Evolutionary conservation across 768 basidiomycete genomes (phyloP).

Genomic region (Suillus spraguei): DNA sequence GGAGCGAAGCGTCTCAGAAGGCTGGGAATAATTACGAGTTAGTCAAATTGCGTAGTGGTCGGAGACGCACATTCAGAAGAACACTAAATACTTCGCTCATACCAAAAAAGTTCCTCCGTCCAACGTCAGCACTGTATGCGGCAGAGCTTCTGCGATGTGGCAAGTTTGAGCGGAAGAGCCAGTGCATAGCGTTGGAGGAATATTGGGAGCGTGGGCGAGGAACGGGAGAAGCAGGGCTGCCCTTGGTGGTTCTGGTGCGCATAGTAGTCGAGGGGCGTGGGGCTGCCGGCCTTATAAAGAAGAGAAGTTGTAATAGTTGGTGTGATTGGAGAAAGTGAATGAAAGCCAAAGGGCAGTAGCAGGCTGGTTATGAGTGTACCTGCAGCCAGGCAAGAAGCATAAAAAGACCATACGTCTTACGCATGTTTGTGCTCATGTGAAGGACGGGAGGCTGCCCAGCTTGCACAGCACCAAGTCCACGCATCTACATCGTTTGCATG

Average conservation of each 20-base stretch:
- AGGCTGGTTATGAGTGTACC: slow-evolving; percentile 17
- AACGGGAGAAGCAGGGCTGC: slow-evolving; percentile 22
- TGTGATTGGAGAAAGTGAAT: slow-evolving; percentile 10
- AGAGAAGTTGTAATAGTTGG: slow-evolving; percentile 16
- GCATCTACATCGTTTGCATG: slow-evolving; percentile 31
- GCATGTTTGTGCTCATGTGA: slow-evolving; percentile 26
- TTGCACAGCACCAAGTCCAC: slow-evolving; percentile 31
- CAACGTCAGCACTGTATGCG: slow-evolving; percentile 58
- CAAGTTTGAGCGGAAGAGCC: slow-evolving; percentile 77
- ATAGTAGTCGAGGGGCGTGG: slow-evolving; percentile 18
- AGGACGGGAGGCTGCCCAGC: neutral
- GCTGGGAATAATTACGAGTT: slow-evolving; percentile 42
- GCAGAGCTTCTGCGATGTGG: slow-evolving; percentile 62
- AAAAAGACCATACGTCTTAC: slow-evolving; percentile 24
- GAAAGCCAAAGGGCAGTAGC: slow-evolving; percentile 11
- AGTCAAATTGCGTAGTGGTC: slow-evolving; percentile 15
- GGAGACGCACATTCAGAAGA: slow-evolving; percentile 63
- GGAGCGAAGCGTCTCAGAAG: slow-evolving; percentile 76
- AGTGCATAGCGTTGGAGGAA: slow-evolving; percentile 51
- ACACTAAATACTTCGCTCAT: slow-evolving; percentile 80
- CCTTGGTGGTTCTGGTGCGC: slow-evolving; percentile 29
- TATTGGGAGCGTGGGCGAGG: slow-evolving; percentile 31
- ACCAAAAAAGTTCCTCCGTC: slow-evolving; percentile 76
- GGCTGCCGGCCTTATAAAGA: slow-evolving; percentile 16
- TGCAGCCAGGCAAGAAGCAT: slow-evolving; percentile 21